phyloP scores from a whole-genome alignment of 2,329 filamentous ascomycete species.

The Aspergillus felis region DNA sequence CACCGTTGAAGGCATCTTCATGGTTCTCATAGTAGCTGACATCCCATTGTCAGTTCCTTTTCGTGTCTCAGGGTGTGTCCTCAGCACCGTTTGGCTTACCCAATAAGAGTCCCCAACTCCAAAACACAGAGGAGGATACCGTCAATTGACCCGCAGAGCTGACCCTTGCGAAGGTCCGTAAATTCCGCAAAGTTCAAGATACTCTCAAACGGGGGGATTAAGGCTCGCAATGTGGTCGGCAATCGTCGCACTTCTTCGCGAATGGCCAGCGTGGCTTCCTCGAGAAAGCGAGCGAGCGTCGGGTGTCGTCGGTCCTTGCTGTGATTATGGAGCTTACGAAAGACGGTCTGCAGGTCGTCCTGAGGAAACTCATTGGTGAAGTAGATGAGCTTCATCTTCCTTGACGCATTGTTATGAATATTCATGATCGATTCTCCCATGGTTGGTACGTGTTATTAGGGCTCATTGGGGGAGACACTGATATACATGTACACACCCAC shows the following conservation, averaged over 20 bases:
- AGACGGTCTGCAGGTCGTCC: constrained; percentile 40
- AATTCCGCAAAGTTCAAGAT: constrained; percentile 14
- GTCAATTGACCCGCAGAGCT: constrained; percentile 44
- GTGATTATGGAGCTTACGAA: constrained; percentile 34
- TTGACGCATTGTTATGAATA: not conserved
- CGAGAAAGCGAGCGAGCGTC: constrained; percentile 40
- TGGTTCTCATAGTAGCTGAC: constrained; percentile 8
- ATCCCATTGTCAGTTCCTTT: not conserved
- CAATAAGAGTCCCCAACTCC: constrained; percentile 43
- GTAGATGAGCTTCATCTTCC: constrained; percentile 31
- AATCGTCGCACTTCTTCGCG: constrained; percentile 37
- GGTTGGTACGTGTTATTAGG: too few species aligned
- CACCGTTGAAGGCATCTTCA: constrained; percentile 3
- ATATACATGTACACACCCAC: too few species aligned
- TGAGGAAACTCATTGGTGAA: constrained; percentile 50
- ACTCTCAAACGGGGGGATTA: constrained; percentile 22
- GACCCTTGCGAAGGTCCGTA: constrained; percentile 36
- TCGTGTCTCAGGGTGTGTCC: too few species aligned
- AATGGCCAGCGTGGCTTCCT: constrained; percentile 39
- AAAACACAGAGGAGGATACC: constrained; percentile 41
- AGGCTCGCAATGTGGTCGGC: constrained; percentile 7
- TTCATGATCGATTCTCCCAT: too few species aligned
- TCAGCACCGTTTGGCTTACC: constrained; percentile 30
- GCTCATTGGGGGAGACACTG: too few species aligned
- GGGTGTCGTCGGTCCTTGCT: constrained; percentile 15